phyloP scores from a whole-genome alignment of 1,284 basidiomycete genomes.

The Puccinia novopanici region DNA sequence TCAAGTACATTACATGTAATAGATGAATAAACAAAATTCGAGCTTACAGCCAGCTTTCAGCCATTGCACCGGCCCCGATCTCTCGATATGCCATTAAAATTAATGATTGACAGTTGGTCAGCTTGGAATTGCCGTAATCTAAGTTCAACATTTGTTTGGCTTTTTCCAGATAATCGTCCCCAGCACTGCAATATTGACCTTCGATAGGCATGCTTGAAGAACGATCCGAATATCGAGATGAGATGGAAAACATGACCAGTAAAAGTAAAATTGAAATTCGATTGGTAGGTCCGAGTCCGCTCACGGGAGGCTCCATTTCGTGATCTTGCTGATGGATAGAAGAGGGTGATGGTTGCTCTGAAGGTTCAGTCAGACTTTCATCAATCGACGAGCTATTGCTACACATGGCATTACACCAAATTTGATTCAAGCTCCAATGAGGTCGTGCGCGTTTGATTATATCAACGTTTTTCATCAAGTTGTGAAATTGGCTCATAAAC shows the following conservation, averaged over 20 bases:
- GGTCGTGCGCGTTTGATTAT: constrained; percentile 47
- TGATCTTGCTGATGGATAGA: background rate
- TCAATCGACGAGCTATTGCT: constrained; percentile 47
- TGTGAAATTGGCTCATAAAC: constrained; percentile 68
- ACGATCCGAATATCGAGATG: constrained; percentile 67
- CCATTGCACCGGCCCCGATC: constrained; percentile 82
- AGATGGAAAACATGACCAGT: constrained; percentile 74
- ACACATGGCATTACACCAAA: constrained; percentile 52
- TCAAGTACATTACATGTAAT: background rate
- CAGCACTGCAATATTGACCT: constrained; percentile 74
- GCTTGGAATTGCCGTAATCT: constrained; percentile 68
- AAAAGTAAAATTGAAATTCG: constrained; percentile 69
- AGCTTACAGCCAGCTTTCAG: constrained; percentile 76
- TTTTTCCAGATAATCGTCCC: constrained; percentile 70
- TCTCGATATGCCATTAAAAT: constrained; percentile 78
- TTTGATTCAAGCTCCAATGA: constrained; percentile 60
- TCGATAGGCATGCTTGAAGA: constrained; percentile 62
- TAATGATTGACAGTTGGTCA: constrained; percentile 74
- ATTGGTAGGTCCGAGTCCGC: constrained; percentile 39
- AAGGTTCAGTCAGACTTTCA: constrained; percentile 24
- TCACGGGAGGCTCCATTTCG: background rate
- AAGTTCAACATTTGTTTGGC: constrained; percentile 72
- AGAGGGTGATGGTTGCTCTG: constrained; percentile 25
- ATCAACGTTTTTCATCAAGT: constrained; percentile 54
- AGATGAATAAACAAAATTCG: constrained; percentile 61